Evolutionary conservation across 2,329 filamentous ascomycete genomes (phyloP), one percentile per base, ranked within the genome.

Genomic region (Colletotrichum cordylinicola): DNA sequence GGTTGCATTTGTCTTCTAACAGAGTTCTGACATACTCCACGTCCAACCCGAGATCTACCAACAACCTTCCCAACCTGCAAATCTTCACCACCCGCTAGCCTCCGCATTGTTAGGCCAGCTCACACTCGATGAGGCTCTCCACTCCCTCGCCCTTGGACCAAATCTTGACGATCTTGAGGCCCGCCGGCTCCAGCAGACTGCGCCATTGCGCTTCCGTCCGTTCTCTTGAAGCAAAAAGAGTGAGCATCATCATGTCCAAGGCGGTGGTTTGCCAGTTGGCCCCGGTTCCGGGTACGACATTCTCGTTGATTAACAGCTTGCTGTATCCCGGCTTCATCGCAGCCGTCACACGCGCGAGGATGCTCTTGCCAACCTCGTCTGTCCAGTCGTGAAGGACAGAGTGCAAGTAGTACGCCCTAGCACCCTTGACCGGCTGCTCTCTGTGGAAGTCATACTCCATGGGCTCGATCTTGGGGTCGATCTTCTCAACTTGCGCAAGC

Each of bases 391-490:
- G 78, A 6, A 75, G 64, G 5, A 79, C 75, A 1, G 74, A 78
- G 16, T 77, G 76, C 24, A 78, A 9, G 31, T 73, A 76, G 64
- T 79, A 80, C 1, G 69, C 79, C 66, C 73, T 72, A n/a, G 61
- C 60, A 29, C 37, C 72, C 67, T 61, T 56, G 4, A 70, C 8
- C 2, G 75, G 68, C 39, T 72, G 72, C 29, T 77, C 64, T 8
- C 70, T 72, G 8, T 55, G 71, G 52, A 72, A 84, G 68, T 85
- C 81, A 43, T 84, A 81, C 6, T 76, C 72, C 79, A 80, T 81
- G 7, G 77, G 77, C 64, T 82, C 80, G 1, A 81, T 72, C 39
- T 72, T 72, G 13, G 24, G 15, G 2, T 72, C 61, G 3, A 76
- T 69, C 12, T 80, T 77, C 0, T 82, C 33, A 8, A 80, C 78